Base-by-base conservation (phyloP, 441 rosid species). In the Mallotus repandus region DNA sequence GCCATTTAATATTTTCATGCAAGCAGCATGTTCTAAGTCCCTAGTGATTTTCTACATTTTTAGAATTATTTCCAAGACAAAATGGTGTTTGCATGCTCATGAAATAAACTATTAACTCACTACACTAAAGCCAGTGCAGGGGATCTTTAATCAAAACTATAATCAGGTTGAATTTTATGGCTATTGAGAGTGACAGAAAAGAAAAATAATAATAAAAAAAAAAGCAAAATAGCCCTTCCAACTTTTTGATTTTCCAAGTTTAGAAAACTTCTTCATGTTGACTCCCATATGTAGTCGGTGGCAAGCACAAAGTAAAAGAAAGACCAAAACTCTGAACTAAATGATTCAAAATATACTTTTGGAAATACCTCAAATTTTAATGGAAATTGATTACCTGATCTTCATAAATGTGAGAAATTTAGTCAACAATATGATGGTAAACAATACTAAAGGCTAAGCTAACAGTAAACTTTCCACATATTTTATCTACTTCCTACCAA, bases 1-100 rank as follows among this genome's bases (percentile, higher is more conserved):
- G 71, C 71, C 12, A 69, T 25, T 18, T 60, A 45, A 48, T 70
- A 62, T 60, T 18, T 61, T n/a, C 50, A 70, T 58, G 48, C 1
- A 71, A 58, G 57, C 16, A 70, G 57, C 45, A 70, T 25, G 21
- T 48, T 69, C 54, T 41, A 53, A 14, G 7, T 35, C 7, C 46
- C 54, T 46, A 11, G 53, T 46, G 38, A 46, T 4, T 21, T 12
- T 8, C 18, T 64, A 21, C 21, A 9, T 49, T 49, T 14, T 13
- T 43, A 16, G 9, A 25, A 11, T 9, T 14, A 7, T 25, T 22
- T 48, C 43, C 41, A 22, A 66, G 14, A 46, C 16, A 14, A 41
- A 52, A 67, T 67, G 15, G 25, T 46, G 35, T 38, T 14, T 52
- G 9, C 54, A 45, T 22, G 46, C 6, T 49, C 58, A 49, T 60